Evolutionary conservation across 208 protist species (phyloP).

Genomic region (Leishmania major): DNA sequence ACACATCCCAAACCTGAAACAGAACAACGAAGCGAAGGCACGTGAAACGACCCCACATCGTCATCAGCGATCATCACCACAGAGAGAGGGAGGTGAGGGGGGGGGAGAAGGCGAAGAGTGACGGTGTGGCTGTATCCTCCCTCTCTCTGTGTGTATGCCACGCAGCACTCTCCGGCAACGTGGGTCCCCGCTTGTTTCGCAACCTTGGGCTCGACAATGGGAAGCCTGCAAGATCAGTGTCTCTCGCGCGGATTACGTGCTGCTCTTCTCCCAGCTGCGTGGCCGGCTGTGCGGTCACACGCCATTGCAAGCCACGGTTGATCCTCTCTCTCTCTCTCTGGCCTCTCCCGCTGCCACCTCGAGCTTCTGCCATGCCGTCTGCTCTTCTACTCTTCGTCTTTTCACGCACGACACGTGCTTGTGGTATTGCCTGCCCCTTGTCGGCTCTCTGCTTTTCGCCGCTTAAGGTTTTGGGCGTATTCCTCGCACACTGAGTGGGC

Average conservation of each 20-base stretch:
- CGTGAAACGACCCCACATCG: not conserved
- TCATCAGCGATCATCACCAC: not conserved
- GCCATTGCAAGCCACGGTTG: not conserved
- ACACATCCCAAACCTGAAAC: not conserved
- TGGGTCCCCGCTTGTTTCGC: too few species aligned
- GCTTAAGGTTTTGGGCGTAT: not conserved
- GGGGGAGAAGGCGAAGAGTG: not conserved
- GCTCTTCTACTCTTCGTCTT: not conserved
- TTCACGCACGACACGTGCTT: not conserved
- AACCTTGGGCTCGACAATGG: not conserved
- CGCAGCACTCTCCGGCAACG: not conserved
- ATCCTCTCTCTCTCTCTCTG: not conserved
- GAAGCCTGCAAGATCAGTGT: not conserved
- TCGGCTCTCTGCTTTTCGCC: not conserved
- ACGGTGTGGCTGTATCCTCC: not conserved
- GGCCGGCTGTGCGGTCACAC: not conserved
- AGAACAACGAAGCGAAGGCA: not conserved
- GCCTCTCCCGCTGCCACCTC: not conserved
- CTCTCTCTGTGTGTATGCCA: not conserved
- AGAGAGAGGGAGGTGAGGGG: too few species aligned
- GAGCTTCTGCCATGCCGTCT: not conserved
- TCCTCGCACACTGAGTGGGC: not conserved
- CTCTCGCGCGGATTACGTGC: not conserved
- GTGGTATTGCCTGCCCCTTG: not conserved
- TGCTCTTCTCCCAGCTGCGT: not conserved